Conservation (phyloP, 768 basidiomycete species). For the Kwoniella dendrophila region DNA sequence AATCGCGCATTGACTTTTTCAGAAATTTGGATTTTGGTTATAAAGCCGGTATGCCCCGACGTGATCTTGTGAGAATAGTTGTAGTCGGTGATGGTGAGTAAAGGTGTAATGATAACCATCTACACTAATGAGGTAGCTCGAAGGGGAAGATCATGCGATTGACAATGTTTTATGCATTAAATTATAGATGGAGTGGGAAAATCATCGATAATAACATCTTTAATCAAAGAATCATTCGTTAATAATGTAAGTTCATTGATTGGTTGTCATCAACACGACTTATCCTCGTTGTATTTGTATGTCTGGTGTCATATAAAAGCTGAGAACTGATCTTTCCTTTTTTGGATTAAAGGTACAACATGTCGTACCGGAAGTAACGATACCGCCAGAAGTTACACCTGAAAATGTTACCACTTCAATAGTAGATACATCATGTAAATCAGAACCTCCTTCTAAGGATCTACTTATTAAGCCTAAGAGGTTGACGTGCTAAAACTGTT, state of each 20-base stretch:
- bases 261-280: background rate
- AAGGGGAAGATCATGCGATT: background rate
- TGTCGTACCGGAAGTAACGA: slow-evolving; percentile 94
- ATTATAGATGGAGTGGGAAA: slow-evolving; percentile 90
- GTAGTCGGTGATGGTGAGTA: slow-evolving; percentile 50
- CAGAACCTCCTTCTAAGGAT: slow-evolving; percentile 6
- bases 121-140: background rate
- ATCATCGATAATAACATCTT: slow-evolving; percentile 92
- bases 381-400: slow-evolving; percentile 94
- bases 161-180: slow-evolving; percentile 7
- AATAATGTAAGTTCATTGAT: slow-evolving; percentile 67
- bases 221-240: slow-evolving; percentile 95
- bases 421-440: slow-evolving; percentile 91
- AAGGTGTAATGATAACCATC: background rate
- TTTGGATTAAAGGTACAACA: slow-evolving; percentile 73
- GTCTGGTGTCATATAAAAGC: background rate
- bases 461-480: no score
- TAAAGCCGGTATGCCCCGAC: slow-evolving; percentile 41
- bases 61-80: slow-evolving; percentile 50
- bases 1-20: background rate
- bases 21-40: no score
- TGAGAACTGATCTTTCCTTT: background rate
- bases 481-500: slow-evolving; percentile 1
- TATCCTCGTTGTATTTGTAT: background rate
- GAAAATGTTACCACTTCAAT: slow-evolving; percentile 98